Percentiles rank a stretch among this genome's conserved stretches.
phyloP scores from a whole-genome alignment of 1,284 basidiomycete species.

The Phellopilus nigrolimitatus region DNA sequence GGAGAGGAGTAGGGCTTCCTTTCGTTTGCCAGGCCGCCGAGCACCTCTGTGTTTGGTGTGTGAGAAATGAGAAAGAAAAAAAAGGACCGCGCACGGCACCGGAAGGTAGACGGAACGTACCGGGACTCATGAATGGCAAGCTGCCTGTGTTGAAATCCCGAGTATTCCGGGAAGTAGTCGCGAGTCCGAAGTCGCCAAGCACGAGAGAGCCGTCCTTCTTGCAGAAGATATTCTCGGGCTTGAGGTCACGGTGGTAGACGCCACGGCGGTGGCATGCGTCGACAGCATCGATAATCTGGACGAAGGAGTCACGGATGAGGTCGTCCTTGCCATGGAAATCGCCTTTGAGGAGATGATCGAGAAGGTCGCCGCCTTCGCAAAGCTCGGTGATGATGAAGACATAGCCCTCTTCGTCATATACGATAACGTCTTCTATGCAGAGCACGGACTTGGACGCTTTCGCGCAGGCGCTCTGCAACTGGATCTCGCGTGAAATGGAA shows the following conservation, averaged over 20 bases:
- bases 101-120: constrained; percentile 39
- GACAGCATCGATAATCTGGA: constrained; percentile 92
- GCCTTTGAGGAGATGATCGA: constrained; percentile 77
- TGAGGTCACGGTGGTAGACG: constrained; percentile 96
- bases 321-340: constrained; percentile 75
- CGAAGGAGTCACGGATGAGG: constrained; percentile 83
- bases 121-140: constrained; percentile 95
- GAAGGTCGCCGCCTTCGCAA: constrained; percentile 87
- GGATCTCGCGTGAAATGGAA: constrained; percentile 44
- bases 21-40: constrained; percentile 75
- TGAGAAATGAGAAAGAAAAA: constrained; percentile 18
- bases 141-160: constrained; percentile 95
- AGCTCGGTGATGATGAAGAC: constrained; percentile 66
- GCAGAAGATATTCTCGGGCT: constrained; percentile 97
- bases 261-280: constrained; percentile 84
- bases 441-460: constrained; percentile 47
- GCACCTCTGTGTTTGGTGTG: constrained; percentile 66
- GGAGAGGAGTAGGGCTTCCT: constrained; percentile 77
- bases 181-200: constrained; percentile 96
- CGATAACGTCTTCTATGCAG: constrained; percentile 58
- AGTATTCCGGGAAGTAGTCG: constrained; percentile 84
- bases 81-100: constrained; percentile 51
- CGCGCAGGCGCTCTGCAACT: constrained; percentile 48
- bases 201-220: constrained; percentile 78
- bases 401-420: constrained; percentile 38